Conservation (phyloP, 2,329 filamentous ascomycete genomes). For the Colletotrichum liriopes region DNA sequence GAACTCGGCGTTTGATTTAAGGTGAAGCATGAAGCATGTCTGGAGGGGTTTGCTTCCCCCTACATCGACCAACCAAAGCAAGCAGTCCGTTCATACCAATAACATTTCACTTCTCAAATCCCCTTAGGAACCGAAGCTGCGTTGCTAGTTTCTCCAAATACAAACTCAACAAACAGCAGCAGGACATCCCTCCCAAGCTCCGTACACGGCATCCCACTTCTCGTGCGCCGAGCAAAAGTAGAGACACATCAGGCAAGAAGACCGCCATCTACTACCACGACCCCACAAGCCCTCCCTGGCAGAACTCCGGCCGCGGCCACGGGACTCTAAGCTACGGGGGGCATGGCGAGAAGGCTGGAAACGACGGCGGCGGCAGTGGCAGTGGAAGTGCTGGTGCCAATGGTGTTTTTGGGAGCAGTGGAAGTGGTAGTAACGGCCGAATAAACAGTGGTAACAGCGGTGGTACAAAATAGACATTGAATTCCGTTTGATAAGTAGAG, state of each 20-base stretch:
- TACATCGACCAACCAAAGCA: neutral
- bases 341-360: neutral
- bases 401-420: neutral
- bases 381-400: neutral
- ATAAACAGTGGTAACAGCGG: neutral
- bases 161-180: too few species aligned
- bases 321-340: constrained; percentile 5
- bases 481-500: neutral
- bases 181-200: neutral
- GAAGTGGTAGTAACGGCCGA: neutral
- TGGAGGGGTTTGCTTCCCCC: neutral
- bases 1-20: neutral
- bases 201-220: neutral
- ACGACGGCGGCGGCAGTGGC: neutral
- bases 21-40: neutral
- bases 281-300: constrained; percentile 11
- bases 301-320: neutral
- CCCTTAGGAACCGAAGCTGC: too few species aligned
- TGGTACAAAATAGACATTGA: neutral
- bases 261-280: constrained; percentile 19
- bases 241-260: neutral
- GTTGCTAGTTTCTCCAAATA: too few species aligned
- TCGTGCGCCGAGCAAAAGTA: neutral
- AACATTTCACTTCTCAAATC: too few species aligned
- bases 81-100: too few species aligned